A percentile compares a stretch with the other conserved stretches of the same genome.
phyloP scores from a whole-genome alignment of 305 asterid species.

The Fraxinus latifolia region DNA sequence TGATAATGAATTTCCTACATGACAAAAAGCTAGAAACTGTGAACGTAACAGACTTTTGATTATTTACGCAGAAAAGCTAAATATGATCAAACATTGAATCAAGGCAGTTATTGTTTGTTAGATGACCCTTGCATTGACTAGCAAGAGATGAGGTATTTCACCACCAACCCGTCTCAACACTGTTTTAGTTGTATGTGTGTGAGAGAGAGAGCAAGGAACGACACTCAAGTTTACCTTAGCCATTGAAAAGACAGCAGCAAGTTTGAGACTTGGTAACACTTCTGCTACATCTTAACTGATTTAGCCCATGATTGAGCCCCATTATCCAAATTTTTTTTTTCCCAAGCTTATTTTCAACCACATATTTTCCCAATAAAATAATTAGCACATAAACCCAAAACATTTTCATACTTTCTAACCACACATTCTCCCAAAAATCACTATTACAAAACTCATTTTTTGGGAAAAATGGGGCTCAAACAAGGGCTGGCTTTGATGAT shows the following conservation, averaged over 20 bases:
- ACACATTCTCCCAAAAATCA: no score
- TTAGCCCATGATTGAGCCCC: background rate
- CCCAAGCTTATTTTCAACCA: no score
- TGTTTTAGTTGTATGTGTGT: background rate
- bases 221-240: background rate
- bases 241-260: background rate
- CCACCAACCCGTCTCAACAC: background rate
- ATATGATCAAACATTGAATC: background rate
- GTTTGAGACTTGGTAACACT: background rate
- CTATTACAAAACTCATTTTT: no score
- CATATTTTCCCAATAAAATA: no score
- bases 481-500: background rate
- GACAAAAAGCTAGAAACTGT: constrained; percentile 2
- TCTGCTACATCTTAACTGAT: constrained; percentile 2
- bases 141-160: background rate
- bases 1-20: constrained; percentile 11
- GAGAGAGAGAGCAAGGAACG: background rate
- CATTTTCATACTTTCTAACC: no score
- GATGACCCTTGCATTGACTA: background rate
- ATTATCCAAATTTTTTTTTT: no score
- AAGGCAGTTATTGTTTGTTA: background rate
- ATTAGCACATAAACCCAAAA: no score
- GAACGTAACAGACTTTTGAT: background rate
- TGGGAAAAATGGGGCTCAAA: no score
- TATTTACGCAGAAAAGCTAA: background rate